Percentiles rank a stretch among this genome's conserved stretches.
phyloP scores from a whole-genome alignment of 176 grass and related monocot genomes.

The Oryza glaberrima region DNA sequence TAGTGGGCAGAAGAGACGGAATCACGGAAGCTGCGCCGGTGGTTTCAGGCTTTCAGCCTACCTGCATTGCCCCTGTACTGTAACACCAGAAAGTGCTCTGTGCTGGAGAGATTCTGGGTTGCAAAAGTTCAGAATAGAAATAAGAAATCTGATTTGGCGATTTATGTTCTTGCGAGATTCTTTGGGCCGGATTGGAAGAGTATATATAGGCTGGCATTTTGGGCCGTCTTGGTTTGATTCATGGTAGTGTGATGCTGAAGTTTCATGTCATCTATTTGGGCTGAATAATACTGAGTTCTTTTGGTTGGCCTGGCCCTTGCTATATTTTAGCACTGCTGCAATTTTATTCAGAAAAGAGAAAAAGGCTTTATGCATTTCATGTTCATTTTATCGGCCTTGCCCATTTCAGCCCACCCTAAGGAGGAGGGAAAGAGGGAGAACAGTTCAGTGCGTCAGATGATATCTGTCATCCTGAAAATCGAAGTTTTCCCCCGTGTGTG shows the following conservation, averaged over 20 bases:
- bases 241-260: background rate
- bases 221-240: no score
- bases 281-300: no score
- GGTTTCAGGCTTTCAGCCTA: slow-evolving; percentile 29
- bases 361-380: no score
- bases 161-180: background rate
- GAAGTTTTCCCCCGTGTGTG: no score
- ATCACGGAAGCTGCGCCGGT: slow-evolving; percentile 34
- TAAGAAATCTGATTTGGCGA: background rate
- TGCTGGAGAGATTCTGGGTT: background rate
- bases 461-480: no score
- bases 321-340: no score
- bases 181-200: background rate
- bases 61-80: background rate
- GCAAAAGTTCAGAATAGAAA: background rate
- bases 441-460: no score
- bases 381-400: background rate
- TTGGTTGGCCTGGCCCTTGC: no score
- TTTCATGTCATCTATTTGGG: background rate
- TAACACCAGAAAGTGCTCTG: background rate
- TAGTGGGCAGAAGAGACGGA: slow-evolving; percentile 20
- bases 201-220: background rate
- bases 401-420: background rate
- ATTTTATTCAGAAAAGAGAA: no score
- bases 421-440: background rate